Base-by-base conservation (phyloP, 805 yeast species). In the Sugiyamaella smithiae region DNA sequence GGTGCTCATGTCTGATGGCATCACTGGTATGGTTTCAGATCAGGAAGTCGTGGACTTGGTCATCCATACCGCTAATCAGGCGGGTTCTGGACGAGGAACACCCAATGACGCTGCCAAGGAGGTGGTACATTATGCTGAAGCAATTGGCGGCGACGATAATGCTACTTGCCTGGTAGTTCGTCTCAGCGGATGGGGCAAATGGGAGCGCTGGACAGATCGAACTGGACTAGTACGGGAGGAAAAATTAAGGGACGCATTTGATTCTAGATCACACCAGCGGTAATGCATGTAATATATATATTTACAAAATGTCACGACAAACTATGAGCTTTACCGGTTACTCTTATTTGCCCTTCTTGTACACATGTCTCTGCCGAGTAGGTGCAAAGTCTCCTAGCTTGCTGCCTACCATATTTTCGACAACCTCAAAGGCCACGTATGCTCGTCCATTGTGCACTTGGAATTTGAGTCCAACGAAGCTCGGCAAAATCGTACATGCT, bases 391-490 rank as follows among this genome's bases (percentile, higher is more conserved):
- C 97, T 1, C 99, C 99, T 48, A 93, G 72, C 65, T 91, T 93
- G 57, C 83, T 79, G 16, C 99, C 99, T 52, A 93, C 97, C 99
- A 93, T 93, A 59, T 93, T 93, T 64, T 93, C 97, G 6, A 85
- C 80, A 17, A 93, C 78, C 56, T 84, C 88, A 46, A 93, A 76
- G 45, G 88, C 88, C 33, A 89, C 95, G 64, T 90, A 93, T 58
- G 88, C 95, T 64, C 85, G 87, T 24, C 99, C 99, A 68, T 93
- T 93, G 70, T 93, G 99, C 29, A 93, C 87, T 68, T 93, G 96
- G 67, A 93, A 93, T 59, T 82, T 85, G 49, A 93, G 73, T 3
- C 99, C 99, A 28, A 93, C 96, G 69, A 93, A 91, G 65, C 88
- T 95, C 17, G 99, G 99, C 43, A 93, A 72, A 47, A 93, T 87